Base-by-base conservation (phyloP, 805 yeast species). In the Pichia cabralensis region DNA sequence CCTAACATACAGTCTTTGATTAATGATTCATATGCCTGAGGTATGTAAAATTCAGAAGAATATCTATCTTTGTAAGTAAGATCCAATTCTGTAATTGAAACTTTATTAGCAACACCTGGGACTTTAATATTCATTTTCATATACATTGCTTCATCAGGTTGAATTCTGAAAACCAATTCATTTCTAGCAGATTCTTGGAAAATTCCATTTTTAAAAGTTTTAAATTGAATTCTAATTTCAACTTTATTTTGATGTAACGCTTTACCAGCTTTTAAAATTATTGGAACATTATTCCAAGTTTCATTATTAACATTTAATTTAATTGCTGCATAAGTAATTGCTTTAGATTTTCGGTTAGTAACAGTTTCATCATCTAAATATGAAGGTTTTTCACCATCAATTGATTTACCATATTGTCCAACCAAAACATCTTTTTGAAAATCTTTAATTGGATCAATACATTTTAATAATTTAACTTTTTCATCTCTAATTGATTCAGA, bases 281-380 rank as follows among this genome's bases (percentile, higher is more conserved):
- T 75, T 36, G 98, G 98, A 29, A 92, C 97, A 52, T 97, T 97
- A 43, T 82, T 92, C 98, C 98, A 92, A 55, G 96, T 76, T 62
- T 92, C 97, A 60, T 88, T 92, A 51, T 76, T 68, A 58, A 92
- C 82, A 45, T 76, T 65, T 42, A 89, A 54, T 16, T 78, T 72
- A 39, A 92, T 54, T 3, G 96, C 96, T 10, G 96, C 96, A 58
- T 72, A 92, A 4, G 98, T 92, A 37, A 86, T 85, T 55, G 94
- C 81, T 58, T 81, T 83, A 36, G 96, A 84, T 43, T 70, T 77
- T 34, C 71, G 64, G 44, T 76, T 69, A n/a, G n/a, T n/a, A 40
- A 92, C 96, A 13, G 96, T 83, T 28, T 80, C 85, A 56, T 92
- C 98, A 55, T 92, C 98, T 41, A 78, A 57, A 62, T 92, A 92